Base-by-base conservation (phyloP, 805 yeast species). In the Starmera quercuum region DNA sequence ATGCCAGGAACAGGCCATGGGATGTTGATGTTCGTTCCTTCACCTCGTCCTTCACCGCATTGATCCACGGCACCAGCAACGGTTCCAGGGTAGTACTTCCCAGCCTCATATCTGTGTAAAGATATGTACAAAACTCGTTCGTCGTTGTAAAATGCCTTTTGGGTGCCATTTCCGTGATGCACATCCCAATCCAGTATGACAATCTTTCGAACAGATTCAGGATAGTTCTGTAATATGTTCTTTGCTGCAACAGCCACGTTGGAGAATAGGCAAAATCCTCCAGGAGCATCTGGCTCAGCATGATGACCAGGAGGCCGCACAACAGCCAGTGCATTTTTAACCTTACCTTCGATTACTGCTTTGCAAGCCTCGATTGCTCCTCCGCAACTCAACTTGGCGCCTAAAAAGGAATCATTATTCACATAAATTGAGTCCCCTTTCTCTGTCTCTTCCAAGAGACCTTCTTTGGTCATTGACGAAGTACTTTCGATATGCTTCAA, bases 221-320 rank as follows among this genome's bases (percentile, higher is more conserved):
- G 95, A 56, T 86, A 90, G 36, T 73, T 68, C 45, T 78, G 78
- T 37, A 92, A 61, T 42, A 88, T 81, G 38, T 80, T 77, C 50
- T 83, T 83, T 13, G 97, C 95, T 2, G 98, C 97, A 14, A 92
- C 96, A 0, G 97, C 96, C 17, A 92, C 99, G 52, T 92, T 92
- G 40, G 95, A 83, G 54, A 92, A 92, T 30, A 92, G 64, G 61
- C 98, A 92, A 55, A 92, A 92, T 11, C 99, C 99, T 31, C 96
- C 97, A 0, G 98, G 95, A 12, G 87, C 66, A 45, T 85, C 92
- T 2, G 99, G 98, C 53, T 94, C 99, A 1, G 98, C 97, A 54
- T 92, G 99, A 62, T 92, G 99, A 6, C 99, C 99, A 0, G 99
- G 99, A 2, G 99, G 99, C 44, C 99, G 75, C 12, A 92, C 95